Base-by-base conservation (phyloP, 2,329 filamentous ascomycete genomes). In the Rutstroemia sp. region DNA sequence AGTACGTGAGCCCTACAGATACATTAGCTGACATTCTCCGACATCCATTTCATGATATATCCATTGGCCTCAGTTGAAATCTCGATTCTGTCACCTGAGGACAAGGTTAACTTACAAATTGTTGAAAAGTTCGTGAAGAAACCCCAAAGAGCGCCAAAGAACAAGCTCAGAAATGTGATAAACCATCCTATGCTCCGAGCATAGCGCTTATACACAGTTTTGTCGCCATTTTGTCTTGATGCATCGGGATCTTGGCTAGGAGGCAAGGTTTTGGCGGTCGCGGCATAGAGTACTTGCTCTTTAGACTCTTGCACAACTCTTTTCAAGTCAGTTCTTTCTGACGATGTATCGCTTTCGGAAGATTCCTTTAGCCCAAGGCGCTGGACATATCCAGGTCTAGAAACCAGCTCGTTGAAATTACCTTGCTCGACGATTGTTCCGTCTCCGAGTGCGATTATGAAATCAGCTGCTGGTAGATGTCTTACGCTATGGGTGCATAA, bases 351-450 rank as follows among this genome's bases (percentile, higher is more conserved):
- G 23, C 51, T 51, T 12, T 38, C 39, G 65, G 30, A 48, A 74
- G 68, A 16, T 67, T 58, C 46, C 14, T 0, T 66, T 55, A 51
- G 72, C 70, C 7, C 70, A 66, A 34, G 67, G 61, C 5, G 69
- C 60, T 48, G 74, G 63, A 62, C 61, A 57, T 61, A 63, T n/a
- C 50, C 56, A 30, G 50, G 56, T 34, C 10, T n/a, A 8, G 34
- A 30, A 51, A 63, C 49, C 1, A 66, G 45, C 9, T 57, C 46
- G 12, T 71, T 62, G 49, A 72, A 73, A 14, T 57, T 63, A 7
- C 72, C 72, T 63, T 73, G 71, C 57, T 74, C 71, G 2, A 63
- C 54, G 25, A 74, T 67, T 19, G 42, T 66, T 17, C 72, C 72
- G 25, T 70, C 60, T n/a, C 64, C 61, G 6, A 74, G 66, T 21